Base-by-base conservation (phyloP, 208 protist genomes). In the Acanthamoeba culbertsoni region DNA sequence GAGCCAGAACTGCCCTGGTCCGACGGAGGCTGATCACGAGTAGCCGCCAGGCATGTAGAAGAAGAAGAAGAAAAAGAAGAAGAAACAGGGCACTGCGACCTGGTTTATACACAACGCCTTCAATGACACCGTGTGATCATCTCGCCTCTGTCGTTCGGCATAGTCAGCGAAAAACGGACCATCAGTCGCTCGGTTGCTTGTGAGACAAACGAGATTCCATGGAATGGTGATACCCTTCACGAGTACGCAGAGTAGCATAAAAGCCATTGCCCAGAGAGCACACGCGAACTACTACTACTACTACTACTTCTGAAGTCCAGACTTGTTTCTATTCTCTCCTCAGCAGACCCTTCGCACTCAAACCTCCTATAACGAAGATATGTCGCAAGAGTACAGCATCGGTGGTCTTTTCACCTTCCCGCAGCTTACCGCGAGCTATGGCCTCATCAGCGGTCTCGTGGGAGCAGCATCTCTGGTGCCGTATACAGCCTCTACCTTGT, bases 341-440 rank as follows among this genome's bases (percentile, higher is more conserved):
- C 10, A 65, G 28, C 10, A n/a, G 20, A 62, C 5, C 55, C 20
- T 26, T 62, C 55, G 37, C 59, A 65, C 59, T 40, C 5, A 23
- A 23, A 18, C 48, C 8, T 55, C 48, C 5, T 40, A 1, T 5
- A 1, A 42, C 2, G 4, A 82, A 10, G 48, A 33, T 28, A 53
- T 53, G n/a, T 55, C 33, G 40, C 43, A 48, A 40, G 40, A 82
- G 28, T 45, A 82, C 71, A 37, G 35, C 33, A 82, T 82, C 23
- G 71, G 71, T 23, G 71, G 71, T 8, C 40, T 82, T 28, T 31
- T 82, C 35, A 82, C 71, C 71, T 82, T 82, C 71, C 71, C 71
- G 18, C 71, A 82, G 71, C 71, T 82, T n/a, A 46, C 40, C 14
- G 43, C 45, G 7, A 33, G 71, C 23, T 82, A 82, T 28, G 71